phyloP scores from a whole-genome alignment of 257 asterid species.

The Marsdenia floribunda region DNA sequence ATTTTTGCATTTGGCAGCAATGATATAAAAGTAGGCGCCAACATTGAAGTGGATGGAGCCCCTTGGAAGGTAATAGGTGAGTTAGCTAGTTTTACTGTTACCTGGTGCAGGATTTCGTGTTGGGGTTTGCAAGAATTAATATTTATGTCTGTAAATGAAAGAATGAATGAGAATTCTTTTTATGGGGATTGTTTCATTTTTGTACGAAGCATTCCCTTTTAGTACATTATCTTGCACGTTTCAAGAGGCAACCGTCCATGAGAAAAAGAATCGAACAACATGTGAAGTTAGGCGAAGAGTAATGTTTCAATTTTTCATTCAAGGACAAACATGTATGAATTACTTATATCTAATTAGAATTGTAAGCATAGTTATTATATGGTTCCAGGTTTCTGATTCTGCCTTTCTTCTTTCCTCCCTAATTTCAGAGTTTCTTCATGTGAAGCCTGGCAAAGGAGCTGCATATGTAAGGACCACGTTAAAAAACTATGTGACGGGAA shows the following conservation, averaged over 20 bases:
- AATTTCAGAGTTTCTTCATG: conserved; percentile 82
- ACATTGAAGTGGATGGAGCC: conserved; percentile 82
- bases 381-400: conserved; percentile 1
- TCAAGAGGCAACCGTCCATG: background rate
- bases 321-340: no score
- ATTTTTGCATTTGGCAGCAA: conserved; percentile 78
- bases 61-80: conserved; percentile 95
- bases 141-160: background rate
- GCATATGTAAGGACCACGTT: conserved; percentile 89
- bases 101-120: background rate
- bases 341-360: background rate
- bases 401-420: conserved; percentile 12
- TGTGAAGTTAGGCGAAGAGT: background rate
- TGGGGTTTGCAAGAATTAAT: background rate
- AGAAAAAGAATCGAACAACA: no score
- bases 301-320: background rate
- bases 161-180: background rate
- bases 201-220: background rate
- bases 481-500: conserved; percentile 76
- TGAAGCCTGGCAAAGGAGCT: conserved; percentile 97
- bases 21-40: conserved; percentile 88
- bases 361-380: background rate
- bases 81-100: background rate
- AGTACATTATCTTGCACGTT: background rate
- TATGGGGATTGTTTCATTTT: background rate